A percentile compares a stretch with the other conserved stretches of the same genome.
phyloP scores from a whole-genome alignment of 768 basidiomycete species.

The Suillus ampliporus region DNA sequence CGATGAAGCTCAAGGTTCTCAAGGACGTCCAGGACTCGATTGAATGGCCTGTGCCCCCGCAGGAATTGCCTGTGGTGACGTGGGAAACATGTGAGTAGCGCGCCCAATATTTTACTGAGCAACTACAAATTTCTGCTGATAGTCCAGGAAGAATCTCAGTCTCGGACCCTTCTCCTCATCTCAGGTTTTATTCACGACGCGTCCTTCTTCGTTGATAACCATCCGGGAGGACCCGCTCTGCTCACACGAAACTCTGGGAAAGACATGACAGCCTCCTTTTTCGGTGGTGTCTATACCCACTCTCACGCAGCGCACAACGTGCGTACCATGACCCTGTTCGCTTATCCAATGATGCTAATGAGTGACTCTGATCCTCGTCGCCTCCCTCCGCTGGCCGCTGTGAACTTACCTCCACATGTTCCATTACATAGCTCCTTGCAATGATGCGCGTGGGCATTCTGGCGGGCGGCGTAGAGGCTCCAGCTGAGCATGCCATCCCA shows the following conservation, averaged over 20 bases:
- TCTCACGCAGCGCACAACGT: constrained; percentile 85
- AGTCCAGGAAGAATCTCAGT: constrained; percentile 74
- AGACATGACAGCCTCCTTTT: constrained; percentile 85
- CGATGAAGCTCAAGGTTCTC: constrained; percentile 83
- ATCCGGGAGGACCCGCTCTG: constrained; percentile 77
- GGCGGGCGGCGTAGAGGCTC: constrained; percentile 64
- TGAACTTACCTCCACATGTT: background rate
- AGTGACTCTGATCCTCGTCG: constrained; percentile 1
- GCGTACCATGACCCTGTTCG: constrained; percentile 31
- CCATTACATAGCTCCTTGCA: constrained; percentile 55
- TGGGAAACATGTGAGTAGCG: constrained; percentile 78
- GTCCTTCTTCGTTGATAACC: constrained; percentile 70
- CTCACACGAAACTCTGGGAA: constrained; percentile 70
- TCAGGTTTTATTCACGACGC: constrained; percentile 91
- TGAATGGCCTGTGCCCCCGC: constrained; percentile 61
- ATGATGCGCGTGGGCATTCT: constrained; percentile 81
- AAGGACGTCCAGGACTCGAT: constrained; percentile 66
- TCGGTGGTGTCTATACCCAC: constrained; percentile 83
- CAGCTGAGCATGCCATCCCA: constrained; percentile 49
- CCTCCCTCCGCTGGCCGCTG: background rate
- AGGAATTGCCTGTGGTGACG: constrained; percentile 72
- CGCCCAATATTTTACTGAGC: constrained; percentile 6
- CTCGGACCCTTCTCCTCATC: constrained; percentile 70
- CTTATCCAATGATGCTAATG: background rate
- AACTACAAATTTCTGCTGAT: constrained; percentile 5